Base-by-base conservation (phyloP, 164 flowering plant genomes). In the Vitis cinerea region DNA sequence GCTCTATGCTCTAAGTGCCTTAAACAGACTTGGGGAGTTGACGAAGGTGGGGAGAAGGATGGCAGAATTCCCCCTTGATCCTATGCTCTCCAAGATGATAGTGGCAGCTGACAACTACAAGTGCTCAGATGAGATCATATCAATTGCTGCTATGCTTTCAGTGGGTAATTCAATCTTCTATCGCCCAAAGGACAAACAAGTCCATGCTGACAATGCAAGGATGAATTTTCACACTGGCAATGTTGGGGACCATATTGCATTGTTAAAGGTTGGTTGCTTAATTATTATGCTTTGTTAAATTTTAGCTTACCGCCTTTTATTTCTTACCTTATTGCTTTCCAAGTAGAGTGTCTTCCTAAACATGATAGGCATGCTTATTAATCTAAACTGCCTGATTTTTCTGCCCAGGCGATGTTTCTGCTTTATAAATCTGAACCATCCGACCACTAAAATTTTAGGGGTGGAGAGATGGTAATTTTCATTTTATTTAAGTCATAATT, bases 61-160 rank as follows among this genome's bases (percentile, higher is more conserved):
- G 97, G 98, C 98, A 9, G 99, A 91, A 77, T 91, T 96, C 58
- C 98, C 97, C 44, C 94, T 93, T 71, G 97, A 96, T 79, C 99
- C 98, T 6, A 93, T 91, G 98, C 83, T 93, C 17, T 96, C 98
- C 2, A 96, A 96, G 78, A 90, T 90, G 97, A 96, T 96, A 59
- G 97, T 90, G 56, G 98, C 97, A 14, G 90, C 98, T 1, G 97
- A 95, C 27, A 87, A 90, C 65, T 86, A 88, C 69, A 85, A 86
- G 74, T 93, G 98, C 69, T 89, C 97, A 16, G 97, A 93, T 67
- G 98, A 96, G 78, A 77, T 93, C 19, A 92, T 96, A 63, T 86
- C 97, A 14, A 87, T 96, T 80, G 95, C 99, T 70, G 90, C 97
- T 1, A 96, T 93, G 99, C 83, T 96, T 31, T 92, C 99, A 16